Evolutionary conservation across 2,329 filamentous ascomycete genomes (phyloP), one percentile per base, ranked within the genome.

Genomic region (Fusarium bactridioides): DNA sequence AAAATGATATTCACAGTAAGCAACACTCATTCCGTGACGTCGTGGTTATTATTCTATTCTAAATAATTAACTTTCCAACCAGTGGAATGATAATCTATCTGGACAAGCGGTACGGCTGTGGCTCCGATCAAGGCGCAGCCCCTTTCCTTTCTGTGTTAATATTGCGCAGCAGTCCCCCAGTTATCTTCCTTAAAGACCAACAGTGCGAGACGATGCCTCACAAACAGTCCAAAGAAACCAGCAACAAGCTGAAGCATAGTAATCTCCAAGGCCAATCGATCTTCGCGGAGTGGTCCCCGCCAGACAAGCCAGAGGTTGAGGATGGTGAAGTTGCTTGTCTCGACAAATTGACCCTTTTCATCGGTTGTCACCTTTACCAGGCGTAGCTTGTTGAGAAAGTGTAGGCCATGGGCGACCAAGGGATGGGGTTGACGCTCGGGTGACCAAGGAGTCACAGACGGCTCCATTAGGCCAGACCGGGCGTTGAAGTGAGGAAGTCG

Each of bases 241-340:
- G 93, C 88, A 9, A 87, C 81, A 21, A 89, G 84, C 85, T 99
- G 96, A 82, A 98, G 88, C n/a, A 84, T 83, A 50, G 96, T 88
- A 68, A 99, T 87, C 80, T 96, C 94, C 79, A 90, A 85, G 31
- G 94, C 93, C 60, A 99, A 86, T 50, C 89, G 87, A 82, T 97
- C 93, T 81, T 99, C 96, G 70, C 93, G 89, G 86, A 97, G 89
- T 6, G 96, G 95, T 0, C 96, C 96, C 80, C 95, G 92, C 93
- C 94, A 97, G 57, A 98, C 93, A 70, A 99, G 86, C 95, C 95
- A 99, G 62, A 99, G 87, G 80, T 99, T 99, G 74, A 99, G 86
- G 53, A 99, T 88, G 13, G 96, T 99, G 71, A 99, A 88, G 82
- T 99, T 99, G 73, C 90, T 94, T 25, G 91, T 95, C 82, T 96